A percentile compares a stretch with the other conserved stretches of the same genome.
Conservation (phyloP, 306 rosid species). For the Cercis canadensis region DNA sequence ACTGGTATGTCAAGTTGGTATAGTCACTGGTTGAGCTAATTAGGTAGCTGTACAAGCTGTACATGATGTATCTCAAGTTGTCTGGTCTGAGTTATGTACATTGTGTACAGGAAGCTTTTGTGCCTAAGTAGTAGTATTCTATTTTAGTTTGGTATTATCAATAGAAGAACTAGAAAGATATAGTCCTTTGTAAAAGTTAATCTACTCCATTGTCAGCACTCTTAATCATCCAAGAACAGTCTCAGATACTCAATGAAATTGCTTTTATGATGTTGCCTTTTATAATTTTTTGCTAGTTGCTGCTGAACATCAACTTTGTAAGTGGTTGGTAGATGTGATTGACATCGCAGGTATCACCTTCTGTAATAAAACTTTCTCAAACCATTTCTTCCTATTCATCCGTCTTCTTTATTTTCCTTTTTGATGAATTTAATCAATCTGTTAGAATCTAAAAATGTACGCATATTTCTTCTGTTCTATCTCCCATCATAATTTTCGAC, state of each 20-base stretch:
- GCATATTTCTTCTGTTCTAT: no score
- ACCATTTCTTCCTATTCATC: no score
- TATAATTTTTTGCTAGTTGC: background rate
- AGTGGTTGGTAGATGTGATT: background rate
- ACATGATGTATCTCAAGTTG: slow-evolving; percentile 46
- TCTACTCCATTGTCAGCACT: background rate
- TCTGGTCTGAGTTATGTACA: slow-evolving; percentile 56
- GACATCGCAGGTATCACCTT: no score
- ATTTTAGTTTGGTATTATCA: slow-evolving; percentile 16
- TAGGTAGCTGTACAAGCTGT: slow-evolving; percentile 44
- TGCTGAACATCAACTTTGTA: background rate
- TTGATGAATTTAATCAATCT: no score
- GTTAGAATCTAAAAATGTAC: no score
- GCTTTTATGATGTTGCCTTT: slow-evolving; percentile 1
- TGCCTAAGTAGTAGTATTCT: slow-evolving; percentile 35
- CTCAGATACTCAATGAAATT: background rate
- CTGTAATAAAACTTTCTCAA: no score
- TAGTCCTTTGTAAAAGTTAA: slow-evolving; percentile 21
- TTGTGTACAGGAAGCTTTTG: slow-evolving; percentile 58
- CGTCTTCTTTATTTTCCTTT: no score
- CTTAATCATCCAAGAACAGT: background rate
- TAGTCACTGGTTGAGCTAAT: slow-evolving; percentile 25
- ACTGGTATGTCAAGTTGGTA: slow-evolving; percentile 28
- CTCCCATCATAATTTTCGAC: no score
- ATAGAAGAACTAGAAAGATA: slow-evolving; percentile 25